A percentile compares a stretch with the other conserved stretches of the same genome.
phyloP scores from a whole-genome alignment of 2,329 filamentous ascomycete genomes.

The Alternaria solani region DNA sequence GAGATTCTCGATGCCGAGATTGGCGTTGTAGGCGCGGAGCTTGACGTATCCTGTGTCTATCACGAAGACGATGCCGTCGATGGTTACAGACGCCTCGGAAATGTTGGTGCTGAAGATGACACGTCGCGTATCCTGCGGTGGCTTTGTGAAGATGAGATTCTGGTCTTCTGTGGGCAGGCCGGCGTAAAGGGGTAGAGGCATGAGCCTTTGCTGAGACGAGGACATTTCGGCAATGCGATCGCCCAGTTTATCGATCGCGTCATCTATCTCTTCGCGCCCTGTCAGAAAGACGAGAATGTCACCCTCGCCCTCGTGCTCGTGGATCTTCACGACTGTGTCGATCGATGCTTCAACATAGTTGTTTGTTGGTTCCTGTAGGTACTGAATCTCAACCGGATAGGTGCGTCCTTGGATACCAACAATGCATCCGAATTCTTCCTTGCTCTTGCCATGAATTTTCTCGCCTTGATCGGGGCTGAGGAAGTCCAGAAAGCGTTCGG shows the following conservation, averaged over 20 bases:
- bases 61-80: slow-evolving; percentile 90
- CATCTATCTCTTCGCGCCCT: slow-evolving; percentile 91
- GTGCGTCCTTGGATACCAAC: slow-evolving; percentile 87
- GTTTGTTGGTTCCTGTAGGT: slow-evolving; percentile 78
- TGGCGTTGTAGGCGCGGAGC: slow-evolving; percentile 82
- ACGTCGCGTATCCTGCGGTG: slow-evolving; percentile 83
- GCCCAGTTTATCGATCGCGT: slow-evolving; percentile 77
- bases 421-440: slow-evolving; percentile 66
- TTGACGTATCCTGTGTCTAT: slow-evolving; percentile 93
- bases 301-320: slow-evolving; percentile 78
- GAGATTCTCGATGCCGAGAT: slow-evolving; percentile 85
- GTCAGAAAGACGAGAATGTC: slow-evolving; percentile 93
- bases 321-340: slow-evolving; percentile 86
- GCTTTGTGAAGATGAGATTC: slow-evolving; percentile 90
- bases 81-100: slow-evolving; percentile 92
- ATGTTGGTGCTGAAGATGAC: slow-evolving; percentile 96
- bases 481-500: slow-evolving; percentile 83
- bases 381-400: slow-evolving; percentile 87
- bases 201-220: slow-evolving; percentile 65
- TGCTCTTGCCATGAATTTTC: slow-evolving; percentile 48
- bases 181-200: slow-evolving; percentile 84
- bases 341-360: slow-evolving; percentile 87
- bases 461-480: slow-evolving; percentile 64
- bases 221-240: slow-evolving; percentile 73
- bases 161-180: slow-evolving; percentile 90